phyloP scores from a whole-genome alignment of 352 stramenopile genomes.

The Globisporangium cylindrosporum region DNA sequence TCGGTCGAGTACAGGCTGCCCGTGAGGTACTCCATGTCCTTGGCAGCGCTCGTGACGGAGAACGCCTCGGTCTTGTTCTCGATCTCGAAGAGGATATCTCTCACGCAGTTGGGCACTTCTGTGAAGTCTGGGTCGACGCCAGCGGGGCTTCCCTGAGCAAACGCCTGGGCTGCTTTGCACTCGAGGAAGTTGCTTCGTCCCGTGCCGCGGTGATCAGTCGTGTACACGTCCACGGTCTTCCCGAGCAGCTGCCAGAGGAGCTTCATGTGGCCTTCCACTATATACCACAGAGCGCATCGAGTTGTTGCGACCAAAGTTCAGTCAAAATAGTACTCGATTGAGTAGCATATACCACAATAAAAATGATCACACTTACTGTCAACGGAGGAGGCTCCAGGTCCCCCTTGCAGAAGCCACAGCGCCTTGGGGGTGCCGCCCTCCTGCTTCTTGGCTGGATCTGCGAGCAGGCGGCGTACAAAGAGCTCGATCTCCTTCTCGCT shows the following conservation, averaged over 20 bases:
- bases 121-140: neutral
- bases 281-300: no score
- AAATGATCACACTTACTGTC: constrained; percentile 7
- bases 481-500: constrained; percentile 56
- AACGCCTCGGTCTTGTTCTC: constrained; percentile 59
- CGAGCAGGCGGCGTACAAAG: constrained; percentile 33
- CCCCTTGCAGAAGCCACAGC: constrained; percentile 21
- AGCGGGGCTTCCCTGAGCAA: neutral
- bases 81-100: constrained; percentile 37
- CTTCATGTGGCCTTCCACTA: constrained; percentile 14
- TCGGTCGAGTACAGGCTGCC: neutral
- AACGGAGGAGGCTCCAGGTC: constrained; percentile 17
- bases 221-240: constrained; percentile 11
- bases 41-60: constrained; percentile 36
- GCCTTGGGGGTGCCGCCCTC: neutral
- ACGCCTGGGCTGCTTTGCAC: constrained; percentile 4
- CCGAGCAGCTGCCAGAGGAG: neutral
- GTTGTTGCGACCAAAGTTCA: no score
- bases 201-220: constrained; percentile 16
- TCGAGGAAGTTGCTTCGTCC: constrained; percentile 12
- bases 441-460: neutral
- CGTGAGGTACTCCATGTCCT: constrained; percentile 6
- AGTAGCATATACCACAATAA: neutral
- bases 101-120: constrained; percentile 5
- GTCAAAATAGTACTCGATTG: no score